These are phyloP conservation scores for Serendipita sp. DNA, from an alignment of 768 basidiomycete species.

Conservation along the genomic window DNA sequence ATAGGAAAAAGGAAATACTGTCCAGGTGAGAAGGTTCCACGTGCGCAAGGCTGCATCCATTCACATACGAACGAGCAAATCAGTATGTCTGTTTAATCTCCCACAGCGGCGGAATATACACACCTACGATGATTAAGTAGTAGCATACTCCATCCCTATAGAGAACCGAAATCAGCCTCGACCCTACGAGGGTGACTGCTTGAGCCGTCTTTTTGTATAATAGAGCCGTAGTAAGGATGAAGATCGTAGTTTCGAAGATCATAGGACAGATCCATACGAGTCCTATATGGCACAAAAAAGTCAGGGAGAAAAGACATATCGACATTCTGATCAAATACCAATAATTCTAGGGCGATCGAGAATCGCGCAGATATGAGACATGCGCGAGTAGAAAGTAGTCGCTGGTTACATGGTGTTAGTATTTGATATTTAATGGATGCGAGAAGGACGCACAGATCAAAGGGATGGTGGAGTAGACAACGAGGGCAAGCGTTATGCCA, in stretches of 20 bases:
- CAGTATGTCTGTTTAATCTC: too few species aligned
- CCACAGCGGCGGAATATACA: too few species aligned
- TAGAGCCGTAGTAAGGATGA: neutral
- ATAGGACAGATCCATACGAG: neutral
- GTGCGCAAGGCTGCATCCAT: neutral
- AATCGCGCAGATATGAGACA: neutral
- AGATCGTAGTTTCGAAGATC: slow-evolving; percentile 1
- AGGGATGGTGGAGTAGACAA: too few species aligned
- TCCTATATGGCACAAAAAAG: neutral
- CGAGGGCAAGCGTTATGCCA: neutral
- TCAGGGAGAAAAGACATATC: too few species aligned
- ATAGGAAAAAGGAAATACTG: neutral
- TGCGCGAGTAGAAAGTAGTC: neutral
- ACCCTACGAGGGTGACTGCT: neutral
- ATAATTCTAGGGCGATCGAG: neutral
- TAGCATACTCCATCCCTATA: slow-evolving; percentile 1
- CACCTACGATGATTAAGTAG: neutral
- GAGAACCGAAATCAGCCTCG: neutral
- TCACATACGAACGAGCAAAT: too few species aligned
- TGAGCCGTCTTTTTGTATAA: neutral
- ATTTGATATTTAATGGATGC: too few species aligned
- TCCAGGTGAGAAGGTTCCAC: neutral
- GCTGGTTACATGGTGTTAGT: too few species aligned
- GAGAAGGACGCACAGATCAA: too few species aligned
- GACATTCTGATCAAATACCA: neutral